These are phyloP conservation scores for Rhodotorula babjevae DNA, from an alignment of 768 basidiomycete species.

Conservation along the genomic window DNA sequence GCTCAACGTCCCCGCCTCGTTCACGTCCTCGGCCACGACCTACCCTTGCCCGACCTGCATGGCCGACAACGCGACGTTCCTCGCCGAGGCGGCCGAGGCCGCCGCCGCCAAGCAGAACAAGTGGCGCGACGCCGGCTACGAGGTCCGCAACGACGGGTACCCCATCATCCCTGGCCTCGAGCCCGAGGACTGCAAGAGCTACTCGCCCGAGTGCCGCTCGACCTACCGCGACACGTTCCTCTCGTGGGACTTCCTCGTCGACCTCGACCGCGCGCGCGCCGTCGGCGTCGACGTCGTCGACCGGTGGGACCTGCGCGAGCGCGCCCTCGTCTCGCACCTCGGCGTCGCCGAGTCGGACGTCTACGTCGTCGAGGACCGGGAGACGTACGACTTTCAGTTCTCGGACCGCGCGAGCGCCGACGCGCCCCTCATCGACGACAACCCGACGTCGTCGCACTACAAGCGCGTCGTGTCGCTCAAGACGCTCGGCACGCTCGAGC, in stretches of 20 bases:
- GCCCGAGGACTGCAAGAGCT: constrained; percentile 35
- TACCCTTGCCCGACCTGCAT: constrained; percentile 17
- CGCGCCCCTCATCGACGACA: constrained; percentile 12
- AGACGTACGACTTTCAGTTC: constrained; percentile 62
- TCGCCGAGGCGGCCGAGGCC: neutral
- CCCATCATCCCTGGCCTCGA: constrained; percentile 27
- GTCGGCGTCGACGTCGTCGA: constrained; percentile 48
- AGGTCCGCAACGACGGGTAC: constrained; percentile 28
- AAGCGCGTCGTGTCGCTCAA: constrained; percentile 26
- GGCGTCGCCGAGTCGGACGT: constrained; percentile 45
- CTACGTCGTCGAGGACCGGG: constrained; percentile 54
- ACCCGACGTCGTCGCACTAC: constrained; percentile 8
- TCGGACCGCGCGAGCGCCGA: constrained; percentile 49
- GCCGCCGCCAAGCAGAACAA: neutral
- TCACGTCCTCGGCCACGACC: neutral
- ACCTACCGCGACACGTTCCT: constrained; percentile 62
- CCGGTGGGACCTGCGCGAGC: constrained; percentile 55
- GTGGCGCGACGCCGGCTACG: constrained; percentile 12
- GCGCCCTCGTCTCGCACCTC: constrained; percentile 52
- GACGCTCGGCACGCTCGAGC: constrained; percentile 47
- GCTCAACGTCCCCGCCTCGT: constrained; percentile 10
- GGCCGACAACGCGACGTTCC: constrained; percentile 9
- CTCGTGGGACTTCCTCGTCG: constrained; percentile 65
- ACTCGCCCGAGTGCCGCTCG: constrained; percentile 55
- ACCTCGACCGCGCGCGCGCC: constrained; percentile 48